These are phyloP conservation scores for Aspergillus ochraceoroseus DNA, from an alignment of 2,329 filamentous ascomycete species.

Conservation along the genomic window DNA sequence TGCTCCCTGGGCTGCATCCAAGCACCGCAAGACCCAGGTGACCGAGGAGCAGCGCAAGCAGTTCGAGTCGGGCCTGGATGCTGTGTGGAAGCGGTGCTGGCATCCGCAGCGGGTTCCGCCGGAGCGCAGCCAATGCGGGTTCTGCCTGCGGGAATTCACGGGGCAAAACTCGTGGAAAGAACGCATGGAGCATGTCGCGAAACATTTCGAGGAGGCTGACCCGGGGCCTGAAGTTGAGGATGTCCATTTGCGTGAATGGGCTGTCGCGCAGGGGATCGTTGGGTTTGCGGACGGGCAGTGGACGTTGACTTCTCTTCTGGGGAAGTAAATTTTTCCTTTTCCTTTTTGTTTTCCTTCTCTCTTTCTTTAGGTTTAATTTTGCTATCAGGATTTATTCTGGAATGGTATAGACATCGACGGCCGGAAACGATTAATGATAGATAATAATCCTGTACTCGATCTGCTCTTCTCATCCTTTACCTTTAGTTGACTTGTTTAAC, in stretches of 20 bases:
- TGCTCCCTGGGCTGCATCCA: conserved; percentile 51
- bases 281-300: conserved; percentile 19
- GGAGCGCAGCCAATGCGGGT: conserved; percentile 53
- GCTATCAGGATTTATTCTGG: not conserved
- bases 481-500: too few species aligned
- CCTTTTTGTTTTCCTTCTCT: conserved; percentile 26
- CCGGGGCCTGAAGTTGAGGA: conserved; percentile 35
- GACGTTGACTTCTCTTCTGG: conserved; percentile 20
- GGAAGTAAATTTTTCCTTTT: conserved; percentile 7
- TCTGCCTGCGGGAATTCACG: conserved; percentile 58
- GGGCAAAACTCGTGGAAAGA: conserved; percentile 68
- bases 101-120: conserved; percentile 60
- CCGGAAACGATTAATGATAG: too few species aligned
- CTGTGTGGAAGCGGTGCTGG: conserved; percentile 56
- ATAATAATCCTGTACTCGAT: conserved; percentile 3
- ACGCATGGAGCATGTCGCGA: conserved; percentile 80
- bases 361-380: not conserved
- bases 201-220: conserved; percentile 65
- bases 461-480: too few species aligned
- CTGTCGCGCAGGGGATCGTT: conserved; percentile 34
- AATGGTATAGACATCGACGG: too few species aligned
- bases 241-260: conserved; percentile 41
- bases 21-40: conserved; percentile 28
- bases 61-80: conserved; percentile 52
- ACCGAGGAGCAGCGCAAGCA: conserved; percentile 30